phyloP scores from a whole-genome alignment of 1,284 basidiomycete species.

The Malassezia psittaci region DNA sequence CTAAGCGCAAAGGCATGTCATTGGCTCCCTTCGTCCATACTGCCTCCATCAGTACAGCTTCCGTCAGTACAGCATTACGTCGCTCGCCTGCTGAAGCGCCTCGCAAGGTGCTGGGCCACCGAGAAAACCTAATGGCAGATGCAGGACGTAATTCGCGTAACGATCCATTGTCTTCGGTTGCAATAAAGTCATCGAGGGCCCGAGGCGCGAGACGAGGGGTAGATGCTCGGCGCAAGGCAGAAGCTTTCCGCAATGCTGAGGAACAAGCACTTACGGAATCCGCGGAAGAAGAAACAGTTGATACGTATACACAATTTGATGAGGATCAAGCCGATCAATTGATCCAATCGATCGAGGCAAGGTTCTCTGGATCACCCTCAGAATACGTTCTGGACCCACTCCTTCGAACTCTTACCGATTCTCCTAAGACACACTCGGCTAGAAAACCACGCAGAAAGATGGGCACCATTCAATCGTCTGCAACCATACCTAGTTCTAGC shows the following conservation, averaged over 20 bases:
- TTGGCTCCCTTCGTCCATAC: neutral
- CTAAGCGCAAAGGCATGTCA: neutral
- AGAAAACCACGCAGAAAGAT: conserved; percentile 2
- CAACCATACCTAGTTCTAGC: neutral
- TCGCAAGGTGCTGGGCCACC: neutral
- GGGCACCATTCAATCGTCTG: neutral
- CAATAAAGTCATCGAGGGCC: neutral
- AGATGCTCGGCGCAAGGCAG: conserved; percentile 1
- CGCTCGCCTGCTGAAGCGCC: conserved; percentile 2
- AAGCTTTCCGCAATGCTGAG: conserved; percentile 4
- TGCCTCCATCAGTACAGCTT: neutral
- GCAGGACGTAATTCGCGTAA: neutral
- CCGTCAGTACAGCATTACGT: neutral
- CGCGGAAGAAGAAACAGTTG: too few species aligned
- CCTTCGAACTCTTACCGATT: neutral
- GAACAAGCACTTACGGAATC: neutral
- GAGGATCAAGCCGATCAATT: neutral
- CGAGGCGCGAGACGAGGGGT: conserved; percentile 1
- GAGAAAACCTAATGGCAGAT: neutral
- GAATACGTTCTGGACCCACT: neutral
- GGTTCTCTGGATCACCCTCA: neutral
- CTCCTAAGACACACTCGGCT: neutral
- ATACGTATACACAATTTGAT: neutral
- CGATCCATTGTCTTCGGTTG: neutral
- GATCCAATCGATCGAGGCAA: conserved; percentile 2